phyloP scores from a whole-genome alignment of 129 eudicot genomes.

The Scalesia atractyloides region DNA sequence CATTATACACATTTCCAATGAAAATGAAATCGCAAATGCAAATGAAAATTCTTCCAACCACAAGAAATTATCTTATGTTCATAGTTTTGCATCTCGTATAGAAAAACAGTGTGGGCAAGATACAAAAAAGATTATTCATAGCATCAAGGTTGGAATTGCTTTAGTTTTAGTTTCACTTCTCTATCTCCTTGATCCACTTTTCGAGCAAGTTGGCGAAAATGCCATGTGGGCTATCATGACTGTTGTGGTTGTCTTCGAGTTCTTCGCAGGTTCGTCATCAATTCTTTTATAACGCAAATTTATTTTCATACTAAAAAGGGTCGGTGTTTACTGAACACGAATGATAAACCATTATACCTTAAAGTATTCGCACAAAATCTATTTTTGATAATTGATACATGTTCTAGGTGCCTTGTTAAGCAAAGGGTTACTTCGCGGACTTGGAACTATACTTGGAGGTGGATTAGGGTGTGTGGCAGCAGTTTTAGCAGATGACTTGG shows the following conservation, averaged over 20 bases:
- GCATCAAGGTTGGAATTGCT: conserved; percentile 76
- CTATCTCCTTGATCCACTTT: conserved; percentile 67
- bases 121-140: conserved; percentile 48
- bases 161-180: conserved; percentile 79
- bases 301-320: too few relatives aligned
- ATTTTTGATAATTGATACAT: neutral
- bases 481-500: conserved; percentile 55
- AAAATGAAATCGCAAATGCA: conserved; percentile 20
- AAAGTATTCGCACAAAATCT: neutral
- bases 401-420: conserved; percentile 78
- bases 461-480: conserved; percentile 81
- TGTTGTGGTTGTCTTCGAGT: conserved; percentile 83
- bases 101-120: conserved; percentile 31
- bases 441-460: conserved; percentile 79
- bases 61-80: conserved; percentile 35
- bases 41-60: conserved; percentile 21
- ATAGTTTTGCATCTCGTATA: conserved; percentile 30
- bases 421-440: conserved; percentile 78
- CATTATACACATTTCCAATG: conserved; percentile 35
- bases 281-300: neutral
- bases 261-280: conserved; percentile 61
- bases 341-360: neutral
- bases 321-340: neutral
- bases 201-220: conserved; percentile 75
- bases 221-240: conserved; percentile 98